Evolutionary conservation across 805 yeast species (phyloP), one percentile per base, ranked within the genome.

Genomic region (Saturnispora silvae): DNA sequence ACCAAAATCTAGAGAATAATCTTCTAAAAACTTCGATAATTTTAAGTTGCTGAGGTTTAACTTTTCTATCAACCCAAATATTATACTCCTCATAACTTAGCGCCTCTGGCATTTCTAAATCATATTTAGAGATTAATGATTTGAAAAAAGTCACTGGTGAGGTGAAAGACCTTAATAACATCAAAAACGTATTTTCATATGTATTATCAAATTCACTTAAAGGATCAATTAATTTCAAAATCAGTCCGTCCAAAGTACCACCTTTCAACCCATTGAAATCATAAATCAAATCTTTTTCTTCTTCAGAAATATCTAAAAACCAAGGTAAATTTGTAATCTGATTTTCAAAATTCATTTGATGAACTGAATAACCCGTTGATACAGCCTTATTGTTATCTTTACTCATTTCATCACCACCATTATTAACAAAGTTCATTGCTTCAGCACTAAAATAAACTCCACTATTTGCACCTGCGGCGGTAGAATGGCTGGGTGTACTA

Each of bases 91-190:
- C 94, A 51, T 75, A 82, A 41, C 82, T 74, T 42, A 89, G 59
- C 0, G 94, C 95, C 50, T 83, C 95, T 0, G 96, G 96, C 17
- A 95, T 92, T 44, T 72, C 73, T 13, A 74, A 59, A 38, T 76
- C 68, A 57, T 77, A 89, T 38, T 94, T 64, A 28, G 69, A 68
- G 23, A 81, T 69, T 47, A 84, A 59, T 30, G 71, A 53, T 28
- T 67, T 66, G 30, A 82, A 61, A 26, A 87, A 62, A 36, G 77
- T 81, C 8, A 68, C 57, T 2, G 92, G 69, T 3, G 80, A 67
- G 62, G 79, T 70, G 53, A 86, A 81, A 24, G 87, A 75, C 26
- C 80, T 64, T 57, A 85, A 83, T 0, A 94, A 76, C n/a, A 75
- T 61, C 41, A 86, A 60, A 61, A 87, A 73, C 0, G 85, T 70